These are phyloP conservation scores for Neurospora terricola DNA, from an alignment of 495 filamentous ascomycete species.

Conservation along the genomic window DNA sequence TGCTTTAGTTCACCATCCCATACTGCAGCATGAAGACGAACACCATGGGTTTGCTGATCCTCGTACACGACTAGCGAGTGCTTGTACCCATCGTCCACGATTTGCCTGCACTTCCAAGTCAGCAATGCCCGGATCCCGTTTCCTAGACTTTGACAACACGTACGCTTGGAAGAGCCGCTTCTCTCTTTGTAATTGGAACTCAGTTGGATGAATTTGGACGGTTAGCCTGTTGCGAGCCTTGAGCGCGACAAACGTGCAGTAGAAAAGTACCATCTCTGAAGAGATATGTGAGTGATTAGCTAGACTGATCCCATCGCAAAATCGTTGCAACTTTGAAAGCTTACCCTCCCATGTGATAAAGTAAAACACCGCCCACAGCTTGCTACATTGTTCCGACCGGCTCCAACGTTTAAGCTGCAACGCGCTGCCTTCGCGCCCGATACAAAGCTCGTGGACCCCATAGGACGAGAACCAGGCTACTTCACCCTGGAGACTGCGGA, in stretches of 20 bases:
- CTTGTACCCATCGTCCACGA: slow-evolving; percentile 57
- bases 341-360: slow-evolving; percentile 49
- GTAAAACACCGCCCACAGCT: slow-evolving; percentile 40
- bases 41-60: slow-evolving; percentile 52
- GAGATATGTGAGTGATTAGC: not conserved
- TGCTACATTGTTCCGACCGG: slow-evolving; percentile 28
- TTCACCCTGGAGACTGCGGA: slow-evolving; percentile 28
- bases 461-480: slow-evolving; percentile 36
- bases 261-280: slow-evolving; percentile 65
- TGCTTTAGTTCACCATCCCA: slow-evolving; percentile 38
- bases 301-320: not conserved
- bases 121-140: slow-evolving; percentile 1
- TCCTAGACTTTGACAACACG: slow-evolving; percentile 10
- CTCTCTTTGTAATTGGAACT: slow-evolving; percentile 55
- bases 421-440: slow-evolving; percentile 35
- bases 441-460: slow-evolving; percentile 40
- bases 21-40: slow-evolving; percentile 44
- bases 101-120: slow-evolving; percentile 42
- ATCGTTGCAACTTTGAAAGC: not conserved
- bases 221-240: slow-evolving; percentile 56
- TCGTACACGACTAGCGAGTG: slow-evolving; percentile 65
- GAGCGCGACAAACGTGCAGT: slow-evolving; percentile 63
- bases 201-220: slow-evolving; percentile 39
- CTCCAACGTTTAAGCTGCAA: slow-evolving; percentile 42
- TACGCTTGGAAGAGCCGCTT: slow-evolving; percentile 62